Base-by-base conservation (phyloP, 1,284 basidiomycete species). In the Rhodotorula sp. region DNA sequence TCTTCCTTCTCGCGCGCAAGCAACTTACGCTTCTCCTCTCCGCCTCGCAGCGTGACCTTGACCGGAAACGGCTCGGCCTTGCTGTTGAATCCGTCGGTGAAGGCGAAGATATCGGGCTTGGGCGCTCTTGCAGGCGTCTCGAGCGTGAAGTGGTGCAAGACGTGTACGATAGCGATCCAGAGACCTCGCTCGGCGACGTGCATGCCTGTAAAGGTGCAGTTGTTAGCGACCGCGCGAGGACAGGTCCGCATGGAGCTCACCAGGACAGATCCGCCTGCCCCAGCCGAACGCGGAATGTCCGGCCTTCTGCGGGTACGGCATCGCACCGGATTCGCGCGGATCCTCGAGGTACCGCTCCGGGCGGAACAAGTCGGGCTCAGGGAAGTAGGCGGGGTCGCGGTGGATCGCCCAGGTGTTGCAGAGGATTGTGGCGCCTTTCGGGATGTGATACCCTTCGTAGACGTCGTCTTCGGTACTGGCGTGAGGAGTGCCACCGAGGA, bases 351-450 rank as follows among this genome's bases (percentile, higher is more conserved):
- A 68, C 15, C 70, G 49, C 52, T 71, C 70, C 1, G 70, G 70
- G 15, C 56, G 48, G 62, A 71, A 68, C 6, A 36, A 15, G 46
- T 71, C 61, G 10, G 70, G 70, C 17, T 71, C 66, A 17, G 70
- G 70, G 48, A 59, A 68, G 36, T 49, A 57, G 19, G 58, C 58
- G 5, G 57, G 57, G 53, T 71, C 65, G 52, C 55, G 66, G 32
- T 71, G 62, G 30, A 71, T 62, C 15, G 54, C 70, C 52, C 61
- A 71, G 19, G 66, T 68, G 47, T 71, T 68, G 51, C 46, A 62
- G 53, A 67, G 27, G 19, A 82, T 77, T 20, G 80, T 77, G 19
- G 79, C 74, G 4, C 81, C 82, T 46, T 78, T 78, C 7, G 81
- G 81, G 29, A 83, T 79, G 58, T 78, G 77, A 69, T 30, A 62